Evolutionary conservation across 2,329 filamentous ascomycete genomes (phyloP), one percentile per base, ranked within the genome.

Genomic region (Penicillium digitatum): DNA sequence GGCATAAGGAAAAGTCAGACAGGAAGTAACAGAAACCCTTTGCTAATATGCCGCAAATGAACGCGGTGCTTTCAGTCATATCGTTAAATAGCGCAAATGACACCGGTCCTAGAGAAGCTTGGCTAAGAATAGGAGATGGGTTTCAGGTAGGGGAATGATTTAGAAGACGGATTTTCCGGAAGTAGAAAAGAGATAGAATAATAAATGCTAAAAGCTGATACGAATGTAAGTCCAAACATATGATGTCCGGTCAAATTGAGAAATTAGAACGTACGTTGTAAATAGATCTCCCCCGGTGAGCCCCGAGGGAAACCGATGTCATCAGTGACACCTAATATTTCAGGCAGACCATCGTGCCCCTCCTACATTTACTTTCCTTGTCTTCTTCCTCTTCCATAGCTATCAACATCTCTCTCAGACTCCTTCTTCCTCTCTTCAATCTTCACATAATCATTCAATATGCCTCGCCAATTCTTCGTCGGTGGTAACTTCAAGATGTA

Each of bases 401-500:
- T 56, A 55, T 47, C 31, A 38, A 38, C 48, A 31, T 51, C 45
- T 42, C 45, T 42, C 37, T 52, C 44, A 49, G 47, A 39, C 53
- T 51, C 52, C 48, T 47, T 43, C 16, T 59, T 51, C 54, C 26
- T 42, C 45, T 37, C 38, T 51, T 56, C 54, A 29, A 24, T 39
- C 32, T 31, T 34, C 29, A 27, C 29, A 57, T 43, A 43, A 48
- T 54, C 40, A 50, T 73, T 79, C 83, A 90, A 72, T 71, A 96
- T 95, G 91, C 83, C 87, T 84, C 91, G 91, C 82, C 88, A 91
- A 82, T 96, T 95, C 83, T 95, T 96, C 77, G 89, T 96, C 77
- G 92, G 92, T 78, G 92, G 92, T 74, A 99, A 99, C 87, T 97
- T 97, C 82, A 97, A 99, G 85, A 97, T 97, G 92, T 95, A 80